A percentile compares a stretch with the other conserved stretches of the same genome.
These are phyloP conservation scores for Sesbania bispinosa DNA, from an alignment of 306 rosid genomes.

Conservation along the genomic window DNA sequence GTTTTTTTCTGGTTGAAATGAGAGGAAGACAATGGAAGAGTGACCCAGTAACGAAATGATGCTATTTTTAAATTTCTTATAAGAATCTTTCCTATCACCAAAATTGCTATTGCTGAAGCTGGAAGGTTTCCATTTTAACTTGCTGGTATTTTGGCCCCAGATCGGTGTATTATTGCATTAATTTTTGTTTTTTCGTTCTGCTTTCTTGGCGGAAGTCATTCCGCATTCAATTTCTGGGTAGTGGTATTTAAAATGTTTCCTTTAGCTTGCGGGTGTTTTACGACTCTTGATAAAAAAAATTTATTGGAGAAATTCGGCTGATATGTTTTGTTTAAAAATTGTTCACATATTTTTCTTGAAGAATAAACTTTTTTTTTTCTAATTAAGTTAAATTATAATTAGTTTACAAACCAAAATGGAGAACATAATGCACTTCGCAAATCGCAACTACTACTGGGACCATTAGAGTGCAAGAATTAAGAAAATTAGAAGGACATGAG, in stretches of 20 bases:
- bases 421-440: background rate
- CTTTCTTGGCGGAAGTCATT: background rate
- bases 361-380: too few species aligned
- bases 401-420: background rate
- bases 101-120: background rate
- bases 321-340: too few species aligned
- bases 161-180: slow-evolving; percentile 17
- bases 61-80: background rate
- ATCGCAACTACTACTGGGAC: background rate
- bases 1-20: background rate
- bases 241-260: background rate
- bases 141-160: background rate
- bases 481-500: background rate
- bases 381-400: too few species aligned
- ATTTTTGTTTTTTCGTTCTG: background rate
- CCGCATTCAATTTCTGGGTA: background rate
- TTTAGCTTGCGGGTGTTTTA: background rate
- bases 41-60: background rate
- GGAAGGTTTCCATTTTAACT: background rate
- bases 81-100: background rate
- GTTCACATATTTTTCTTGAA: too few species aligned
- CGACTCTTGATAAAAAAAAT: background rate
- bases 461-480: background rate
- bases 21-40: background rate
- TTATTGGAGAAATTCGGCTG: background rate